Base-by-base conservation (phyloP, 1,284 basidiomycete species). In the Microbotryomycetes sp. region DNA sequence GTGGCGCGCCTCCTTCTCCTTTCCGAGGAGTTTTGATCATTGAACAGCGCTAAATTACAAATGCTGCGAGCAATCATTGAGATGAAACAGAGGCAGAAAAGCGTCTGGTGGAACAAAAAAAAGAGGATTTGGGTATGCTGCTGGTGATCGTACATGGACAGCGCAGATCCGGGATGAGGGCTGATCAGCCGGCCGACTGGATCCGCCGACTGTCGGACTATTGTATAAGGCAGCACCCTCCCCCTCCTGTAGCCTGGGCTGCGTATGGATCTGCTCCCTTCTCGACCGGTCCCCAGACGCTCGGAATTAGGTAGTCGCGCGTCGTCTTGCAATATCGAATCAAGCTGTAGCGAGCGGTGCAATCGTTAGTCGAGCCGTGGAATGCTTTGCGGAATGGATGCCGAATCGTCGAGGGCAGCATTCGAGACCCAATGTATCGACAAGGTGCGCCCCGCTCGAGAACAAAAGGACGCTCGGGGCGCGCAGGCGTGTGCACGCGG, bases 311-410 rank as follows among this genome's bases (percentile, higher is more conserved):
- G 71, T 87, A 88, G 77, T 96, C 92, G 72, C 85, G 86, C 31
- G 90, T 94, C 28, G 82, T 85, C 77, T 89, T 89, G 81, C 89
- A 91, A 75, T 89, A 94, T 58, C 87, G 85, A 73, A 97, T 94
- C 64, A 97, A 77, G 73, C 93, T 89, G 75, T 31, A 18, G 26
- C 52, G 28, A 21, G 23, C 16, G 24, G 52, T 16, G n/a, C 24
- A 29, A 24, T 3, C 6, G n/a, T 23, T 15, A 24, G 24, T 50
- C 5, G 46, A 41, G 35, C 9, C 35, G 11, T 18, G 35, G 41
- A 49, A 52, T n/a, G 46, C 41, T n/a, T 18, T n/a, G n/a, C n/a
- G n/a, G n/a, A n/a, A n/a, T n/a, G n/a, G n/a, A n/a, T n/a, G n/a
- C 57, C 24, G 16, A 1, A 41, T 54, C 18, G 27, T 35, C 16